Base-by-base conservation (phyloP, 169 alveolate genomes). In the Eimeria maxima region DNA sequence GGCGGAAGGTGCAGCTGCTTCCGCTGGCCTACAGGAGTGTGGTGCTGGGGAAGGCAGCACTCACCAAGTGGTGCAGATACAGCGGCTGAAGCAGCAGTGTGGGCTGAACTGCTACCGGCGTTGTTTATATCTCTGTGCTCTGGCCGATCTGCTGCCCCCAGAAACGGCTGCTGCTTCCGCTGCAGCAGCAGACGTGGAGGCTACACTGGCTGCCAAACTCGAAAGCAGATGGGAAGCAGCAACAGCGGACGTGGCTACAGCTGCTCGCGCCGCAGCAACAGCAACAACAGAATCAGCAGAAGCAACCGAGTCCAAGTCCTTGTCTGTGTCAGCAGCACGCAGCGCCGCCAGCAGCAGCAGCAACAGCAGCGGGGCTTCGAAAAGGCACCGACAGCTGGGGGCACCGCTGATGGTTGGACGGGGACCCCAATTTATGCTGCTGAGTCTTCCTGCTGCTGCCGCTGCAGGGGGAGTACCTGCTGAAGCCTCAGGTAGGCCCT, bases 331-430 rank as follows among this genome's bases (percentile, higher is more conserved):
- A 0, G n/a, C n/a, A 20, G n/a, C 69, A 8, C 69, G 69, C n/a
- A 60, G n/a, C 47, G 29, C 50, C n/a, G 20, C n/a, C 45, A 16
- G 71, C 90, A 20, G 74, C 91, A n/a, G 53, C 74, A 22, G 91
- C 91, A 83, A 2, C 69, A 60, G 2, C n/a, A 60, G 69, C 69
- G 91, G 50, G 45, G 24, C 74, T 47, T 8, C 74, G 8, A 83
- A 53, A 27, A 22, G n/a, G 10, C 67, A 50, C 42, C 2, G 69
- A 42, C 69, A 83, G 50, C 91, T 83, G 8, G 24, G 27, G 47
- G 69, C 91, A 13, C 91, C 91, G 6, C 71, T 83, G 11, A 27
- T 83, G 50, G 91, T 83, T 83, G 91, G 91, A 14, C 69, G 91
- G 50, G 91, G 91, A 38, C 91, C 91, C 45, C 91, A 83, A 14